These are phyloP conservation scores for Fomitopsis betulina DNA, from an alignment of 1,284 basidiomycete species.

Conservation along the genomic window DNA sequence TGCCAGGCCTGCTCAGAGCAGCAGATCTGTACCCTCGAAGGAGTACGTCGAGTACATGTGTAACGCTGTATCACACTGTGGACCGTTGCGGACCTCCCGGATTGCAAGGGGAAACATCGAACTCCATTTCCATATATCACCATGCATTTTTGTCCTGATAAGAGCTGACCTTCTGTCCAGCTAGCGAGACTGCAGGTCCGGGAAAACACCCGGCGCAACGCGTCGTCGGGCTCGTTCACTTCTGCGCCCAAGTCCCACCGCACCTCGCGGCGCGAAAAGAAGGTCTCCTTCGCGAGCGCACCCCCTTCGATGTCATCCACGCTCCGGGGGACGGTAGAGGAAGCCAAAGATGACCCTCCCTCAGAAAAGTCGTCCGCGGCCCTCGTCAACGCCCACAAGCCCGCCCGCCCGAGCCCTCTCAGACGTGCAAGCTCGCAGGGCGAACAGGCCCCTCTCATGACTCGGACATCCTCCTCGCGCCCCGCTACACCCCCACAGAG, in stretches of 20 bases:
- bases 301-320: slow-evolving; percentile 14
- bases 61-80: too few species aligned
- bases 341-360: slow-evolving; percentile 2
- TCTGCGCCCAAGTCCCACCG: slow-evolving; percentile 14
- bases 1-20: too few species aligned
- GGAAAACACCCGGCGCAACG: slow-evolving; percentile 40
- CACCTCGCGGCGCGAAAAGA: slow-evolving; percentile 16
- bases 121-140: too few species aligned
- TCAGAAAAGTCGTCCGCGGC: neutral
- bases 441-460: slow-evolving; percentile 2
- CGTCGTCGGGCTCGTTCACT: slow-evolving; percentile 19
- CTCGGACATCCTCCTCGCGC: neutral
- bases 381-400: slow-evolving; percentile 4
- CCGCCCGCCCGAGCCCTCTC: slow-evolving; percentile 14
- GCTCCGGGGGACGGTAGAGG: slow-evolving; percentile 6
- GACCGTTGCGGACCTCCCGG: too few species aligned
- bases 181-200: slow-evolving; percentile 26
- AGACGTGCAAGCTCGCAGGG: slow-evolving; percentile 3
- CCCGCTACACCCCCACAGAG: neutral
- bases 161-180: slow-evolving; percentile 12
- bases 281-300: slow-evolving; percentile 23
- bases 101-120: too few species aligned
- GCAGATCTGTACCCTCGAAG: too few species aligned
- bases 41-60: too few species aligned
- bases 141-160: neutral